Evolutionary conservation across 164 flowering plant genomes (phyloP), one percentile per base, ranked within the genome.

Genomic region (Chloranthus sessilifolius): DNA sequence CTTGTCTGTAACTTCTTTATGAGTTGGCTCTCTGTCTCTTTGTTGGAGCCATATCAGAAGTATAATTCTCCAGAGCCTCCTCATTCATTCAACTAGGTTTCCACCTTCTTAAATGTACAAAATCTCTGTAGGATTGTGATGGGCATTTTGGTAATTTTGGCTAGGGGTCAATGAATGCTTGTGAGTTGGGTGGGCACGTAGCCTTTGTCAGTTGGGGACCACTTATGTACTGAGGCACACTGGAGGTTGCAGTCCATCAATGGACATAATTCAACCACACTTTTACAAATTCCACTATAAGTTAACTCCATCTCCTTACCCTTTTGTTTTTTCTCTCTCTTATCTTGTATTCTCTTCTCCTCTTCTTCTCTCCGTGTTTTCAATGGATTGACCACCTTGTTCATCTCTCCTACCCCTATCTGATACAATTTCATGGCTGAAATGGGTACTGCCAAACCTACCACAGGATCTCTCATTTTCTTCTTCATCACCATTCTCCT

Each of bases 151-250:
- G 24, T 5, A n/a, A 40, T 40, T 40, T 16, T 17, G 43, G 25
- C 22, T 9, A 41, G 19, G 11, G 10, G 2, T 21, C 19, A 10
- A 20, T 12, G 5, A 42, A 27, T 10, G 12, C 46, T 10, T 6
- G 3, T 24, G 47, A 14, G 31, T 44, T 25, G 47, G 47, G 19
- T 28, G 25, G 31, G 31, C 30, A 23, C 30, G 30, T 12, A 47
- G n/a, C n/a, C n/a, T 10, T 7, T 22, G 53, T 22, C 53, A 50
- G 42, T 20, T 34, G 60, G 63, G 68, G 68, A 64, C 61, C 61
- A 22, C 56, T 50, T 16, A 25, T 22, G 52, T 54, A 12, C 44
- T 20, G 14, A 47, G 21, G 26, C n/a, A 17, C 25, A 7, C 55
- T 55, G 64, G 60, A 45, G 45, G 43, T 38, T 60, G 47, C 49